Conservation (phyloP, 164 flowering plant species). For the Saururus chinensis region DNA sequence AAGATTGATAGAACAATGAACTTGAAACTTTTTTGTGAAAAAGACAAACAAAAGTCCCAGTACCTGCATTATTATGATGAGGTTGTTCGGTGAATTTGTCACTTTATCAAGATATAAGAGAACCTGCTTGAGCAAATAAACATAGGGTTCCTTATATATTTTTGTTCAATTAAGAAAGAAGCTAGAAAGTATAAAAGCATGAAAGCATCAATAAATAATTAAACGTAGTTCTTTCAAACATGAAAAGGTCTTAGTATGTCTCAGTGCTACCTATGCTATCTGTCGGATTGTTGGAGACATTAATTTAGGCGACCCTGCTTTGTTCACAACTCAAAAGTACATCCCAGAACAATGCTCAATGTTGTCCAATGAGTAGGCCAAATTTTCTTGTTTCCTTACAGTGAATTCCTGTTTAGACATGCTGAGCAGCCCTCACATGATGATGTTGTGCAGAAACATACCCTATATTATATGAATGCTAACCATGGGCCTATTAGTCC, state of each 20-base stretch:
- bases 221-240: neutral
- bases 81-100: conserved; percentile 50
- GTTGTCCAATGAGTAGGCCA: too few relatives aligned
- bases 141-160: neutral
- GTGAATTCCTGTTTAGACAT: too few relatives aligned
- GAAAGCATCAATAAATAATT: neutral
- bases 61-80: conserved; percentile 69
- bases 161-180: neutral
- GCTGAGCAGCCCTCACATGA: too few relatives aligned
- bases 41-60: neutral
- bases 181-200: neutral
- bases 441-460: too few relatives aligned
- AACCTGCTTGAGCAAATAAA: conserved; percentile 39
- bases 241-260: neutral
- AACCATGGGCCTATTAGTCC: too few relatives aligned
- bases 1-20: neutral
- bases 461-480: too few relatives aligned
- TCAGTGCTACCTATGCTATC: neutral
- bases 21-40: neutral
- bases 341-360: too few relatives aligned
- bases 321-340: too few relatives aligned
- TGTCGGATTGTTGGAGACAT: neutral
- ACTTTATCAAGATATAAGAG: conserved; percentile 37
- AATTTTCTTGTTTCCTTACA: too few relatives aligned
- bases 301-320: neutral